phyloP scores from a whole-genome alignment of 176 grass and related monocot species.

The Oryza coarctata region DNA sequence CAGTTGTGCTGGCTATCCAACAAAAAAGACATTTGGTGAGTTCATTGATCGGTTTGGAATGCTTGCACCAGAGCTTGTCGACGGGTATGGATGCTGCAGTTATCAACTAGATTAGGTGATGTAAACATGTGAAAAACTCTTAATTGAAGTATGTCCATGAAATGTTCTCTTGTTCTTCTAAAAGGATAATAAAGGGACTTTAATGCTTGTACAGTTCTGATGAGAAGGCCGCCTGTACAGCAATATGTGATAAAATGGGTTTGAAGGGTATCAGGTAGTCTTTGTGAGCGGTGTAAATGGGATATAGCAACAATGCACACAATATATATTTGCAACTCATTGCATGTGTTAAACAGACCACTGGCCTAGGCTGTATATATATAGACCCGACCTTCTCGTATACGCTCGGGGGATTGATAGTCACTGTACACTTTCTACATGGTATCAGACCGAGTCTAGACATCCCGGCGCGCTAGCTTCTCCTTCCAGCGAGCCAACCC shows the following conservation, averaged over 20 bases:
- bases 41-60: constrained; percentile 93
- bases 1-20: constrained; percentile 95
- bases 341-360: too few species aligned
- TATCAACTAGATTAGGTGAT: constrained; percentile 14
- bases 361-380: too few species aligned
- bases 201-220: constrained; percentile 60
- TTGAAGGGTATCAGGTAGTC: constrained; percentile 93
- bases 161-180: background rate
- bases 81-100: constrained; percentile 53
- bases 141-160: constrained; percentile 18
- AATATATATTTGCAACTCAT: constrained; percentile 34
- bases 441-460: too few species aligned
- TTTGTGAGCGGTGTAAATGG: constrained; percentile 40
- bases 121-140: background rate
- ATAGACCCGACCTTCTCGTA: too few species aligned
- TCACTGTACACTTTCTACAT: too few species aligned
- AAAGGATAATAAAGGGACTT: background rate
- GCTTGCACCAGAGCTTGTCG: constrained; percentile 74
- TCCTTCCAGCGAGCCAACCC: too few species aligned
- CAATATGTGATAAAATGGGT: constrained; percentile 85
- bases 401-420: too few species aligned
- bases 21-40: constrained; percentile 91
- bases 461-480: too few species aligned
- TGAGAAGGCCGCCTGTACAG: constrained; percentile 71
- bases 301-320: background rate